These are phyloP conservation scores for Cutaneotrichosporon mucoides DNA, from an alignment of 1,284 basidiomycete genomes.

Conservation along the genomic window DNA sequence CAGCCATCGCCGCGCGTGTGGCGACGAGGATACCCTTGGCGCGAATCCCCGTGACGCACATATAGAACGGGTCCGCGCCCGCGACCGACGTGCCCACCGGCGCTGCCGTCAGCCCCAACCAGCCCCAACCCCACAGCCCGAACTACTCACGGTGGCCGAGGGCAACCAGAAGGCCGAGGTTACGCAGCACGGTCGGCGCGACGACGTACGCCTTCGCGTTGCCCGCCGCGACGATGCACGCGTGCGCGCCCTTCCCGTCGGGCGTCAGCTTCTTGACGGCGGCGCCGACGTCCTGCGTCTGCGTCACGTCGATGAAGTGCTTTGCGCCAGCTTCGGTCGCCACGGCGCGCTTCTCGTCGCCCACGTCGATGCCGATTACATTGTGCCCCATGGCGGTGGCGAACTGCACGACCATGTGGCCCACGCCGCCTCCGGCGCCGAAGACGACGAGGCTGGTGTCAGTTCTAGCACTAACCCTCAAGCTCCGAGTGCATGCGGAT, in stretches of 20 bases:
- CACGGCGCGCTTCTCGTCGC: conserved; percentile 12
- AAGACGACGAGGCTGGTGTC: conserved; percentile 6
- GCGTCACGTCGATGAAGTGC: conserved; percentile 14
- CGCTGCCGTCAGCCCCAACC: too few species aligned
- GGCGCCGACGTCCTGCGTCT: conserved; percentile 6
- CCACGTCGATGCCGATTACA: conserved; percentile 19
- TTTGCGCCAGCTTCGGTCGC: conserved; percentile 10
- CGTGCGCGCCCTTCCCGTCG: conserved; percentile 15
- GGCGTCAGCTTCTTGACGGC: conserved; percentile 12
- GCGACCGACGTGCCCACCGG: conserved; percentile 33
- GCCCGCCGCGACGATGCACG: conserved; percentile 18
- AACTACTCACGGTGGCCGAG: conserved; percentile 10
- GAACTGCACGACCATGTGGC: conserved; percentile 24
- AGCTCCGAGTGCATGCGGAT: too few species aligned
- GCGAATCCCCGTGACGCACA: conserved; percentile 47
- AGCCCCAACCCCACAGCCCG: too few species aligned
- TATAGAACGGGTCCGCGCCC: conserved; percentile 30
- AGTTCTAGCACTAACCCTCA: too few species aligned
- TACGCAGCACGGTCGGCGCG: conserved; percentile 12
- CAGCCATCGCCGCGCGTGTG: conserved; percentile 17
- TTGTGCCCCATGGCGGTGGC: conserved; percentile 14
- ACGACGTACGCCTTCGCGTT: conserved; percentile 18
- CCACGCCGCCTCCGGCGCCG: conserved; percentile 19
- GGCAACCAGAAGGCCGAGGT: conserved; percentile 12
- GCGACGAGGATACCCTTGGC: conserved; percentile 44